Evolutionary conservation across 176 grass and related monocot species (phyloP).

Genomic region (Bolboschoenus planiculmis): DNA sequence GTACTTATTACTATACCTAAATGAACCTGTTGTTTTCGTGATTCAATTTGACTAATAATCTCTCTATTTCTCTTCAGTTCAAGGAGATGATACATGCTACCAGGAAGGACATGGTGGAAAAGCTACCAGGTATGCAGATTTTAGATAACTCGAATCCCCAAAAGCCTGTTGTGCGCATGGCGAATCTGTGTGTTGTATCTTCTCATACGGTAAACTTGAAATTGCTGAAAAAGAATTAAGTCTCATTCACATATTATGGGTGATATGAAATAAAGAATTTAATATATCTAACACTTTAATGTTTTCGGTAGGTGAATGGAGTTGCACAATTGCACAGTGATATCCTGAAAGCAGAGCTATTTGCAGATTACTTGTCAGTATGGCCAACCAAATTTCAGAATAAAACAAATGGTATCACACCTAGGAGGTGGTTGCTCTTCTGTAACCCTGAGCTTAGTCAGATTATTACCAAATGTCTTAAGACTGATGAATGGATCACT

Average conservation of each 20-base stretch:
- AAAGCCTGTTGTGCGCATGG: conserved; percentile 68
- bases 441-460: conserved; percentile 49
- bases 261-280: not conserved
- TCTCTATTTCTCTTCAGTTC: conserved; percentile 54
- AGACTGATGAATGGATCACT: conserved; percentile 54
- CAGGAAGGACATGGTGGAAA: conserved; percentile 64
- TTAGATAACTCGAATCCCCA: conserved; percentile 64
- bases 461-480: conserved; percentile 53
- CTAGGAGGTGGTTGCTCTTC: conserved; percentile 41
- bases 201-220: conserved; percentile 35
- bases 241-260: conserved; percentile 22
- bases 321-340: conserved; percentile 54
- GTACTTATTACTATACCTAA: conserved; percentile 11
- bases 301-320: conserved; percentile 56
- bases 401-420: conserved; percentile 58
- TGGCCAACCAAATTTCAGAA: conserved; percentile 59
- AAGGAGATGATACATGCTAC: conserved; percentile 57
- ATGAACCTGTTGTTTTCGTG: not conserved
- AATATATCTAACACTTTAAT: conserved; percentile 23
- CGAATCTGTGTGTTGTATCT: conserved; percentile 49
- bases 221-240: not conserved
- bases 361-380: conserved; percentile 40
- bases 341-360: conserved; percentile 47
- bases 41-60: conserved; percentile 30
- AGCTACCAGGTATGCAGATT: conserved; percentile 35